A percentile compares a stretch with the other conserved stretches of the same genome.
Evolutionary conservation across 2,329 filamentous ascomycete species (phyloP).

Genomic region (Sordariomycetes sp.): DNA sequence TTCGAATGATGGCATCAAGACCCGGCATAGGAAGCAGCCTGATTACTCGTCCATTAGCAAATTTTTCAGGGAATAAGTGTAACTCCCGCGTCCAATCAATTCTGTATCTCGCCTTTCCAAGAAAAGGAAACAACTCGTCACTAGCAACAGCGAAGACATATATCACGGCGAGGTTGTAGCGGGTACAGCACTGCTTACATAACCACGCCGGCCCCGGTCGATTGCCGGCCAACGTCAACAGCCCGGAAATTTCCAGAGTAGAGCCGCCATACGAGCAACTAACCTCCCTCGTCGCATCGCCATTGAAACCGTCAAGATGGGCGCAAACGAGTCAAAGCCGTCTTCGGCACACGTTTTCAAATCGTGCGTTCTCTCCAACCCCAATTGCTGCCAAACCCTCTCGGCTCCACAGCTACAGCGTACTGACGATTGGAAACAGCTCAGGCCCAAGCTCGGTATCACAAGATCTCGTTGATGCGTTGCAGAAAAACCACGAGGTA

Average conservation of each 20-base stretch:
- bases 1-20: no score
- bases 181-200: no score
- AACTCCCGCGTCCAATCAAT: no score
- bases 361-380: conserved; percentile 31
- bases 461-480: conserved; percentile 69
- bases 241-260: conserved; percentile 23
- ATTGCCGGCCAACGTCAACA: neutral
- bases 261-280: no score
- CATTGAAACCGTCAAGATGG: conserved; percentile 39
- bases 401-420: neutral
- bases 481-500: conserved; percentile 84
- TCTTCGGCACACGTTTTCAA: conserved; percentile 39
- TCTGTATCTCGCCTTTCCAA: no score
- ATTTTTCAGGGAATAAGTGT: no score
- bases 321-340: conserved; percentile 47
- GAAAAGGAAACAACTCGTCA: no score
- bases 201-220: neutral
- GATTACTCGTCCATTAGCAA: no score
- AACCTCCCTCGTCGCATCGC: conserved; percentile 14
- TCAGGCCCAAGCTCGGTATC: conserved; percentile 53
- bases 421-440: conserved; percentile 17
- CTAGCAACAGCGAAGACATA: no score
- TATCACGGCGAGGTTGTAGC: no score
- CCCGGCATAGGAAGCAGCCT: no score
- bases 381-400: neutral